Evolutionary conservation across 1,284 basidiomycete species (phyloP), one percentile per base, ranked within the genome.

Genomic region (Inonotus hispidus): DNA sequence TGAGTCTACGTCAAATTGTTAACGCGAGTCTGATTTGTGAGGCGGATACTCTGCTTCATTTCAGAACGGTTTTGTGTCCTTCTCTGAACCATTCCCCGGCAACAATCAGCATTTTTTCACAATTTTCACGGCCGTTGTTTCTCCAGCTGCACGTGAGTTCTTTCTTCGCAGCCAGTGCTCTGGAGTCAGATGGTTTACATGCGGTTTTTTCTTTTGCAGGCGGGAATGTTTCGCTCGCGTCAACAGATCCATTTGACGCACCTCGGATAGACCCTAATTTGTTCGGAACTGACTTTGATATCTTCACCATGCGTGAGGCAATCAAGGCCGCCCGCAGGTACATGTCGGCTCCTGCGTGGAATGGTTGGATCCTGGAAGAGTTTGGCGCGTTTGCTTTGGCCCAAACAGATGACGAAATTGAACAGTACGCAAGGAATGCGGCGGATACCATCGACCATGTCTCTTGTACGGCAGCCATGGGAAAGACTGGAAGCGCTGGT

Each of bases 251-350:
- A 0, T 76, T 79, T 63, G 75, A 77, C 62, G 53, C 65, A 4
- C 77, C 77, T 16, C 60, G 73, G 21, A 78, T 82, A 61, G 76
- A 81, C 66, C 79, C 79, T 0, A 70, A 74, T 52, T 79, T 80
- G 67, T 73, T 80, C 59, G 64, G 63, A n/a, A 68, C 73, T 2
- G 66, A 71, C 6, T 74, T 76, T 55, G 78, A 80, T 63, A 64
- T 74, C 16, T 68, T 69, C 55, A 68, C 70, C 0, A 68, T 76
- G 62, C 68, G 69, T 1, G 69, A 75, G 56, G 71, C 70, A 1
- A 63, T 77, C 58, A 71, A 72, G 56, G 66, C 66, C 8, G 66
- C 68, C 5, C 65, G 67, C 53, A 66, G 69, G 13, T 76, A 75
- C 63, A 59, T 73, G 23, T 60, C 69, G 3, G 71, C 71, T 1